Evolutionary conservation across 805 yeast genomes (phyloP), one percentile per base, ranked within the genome.

Genomic region (Cyberlindnera mississippiensis): DNA sequence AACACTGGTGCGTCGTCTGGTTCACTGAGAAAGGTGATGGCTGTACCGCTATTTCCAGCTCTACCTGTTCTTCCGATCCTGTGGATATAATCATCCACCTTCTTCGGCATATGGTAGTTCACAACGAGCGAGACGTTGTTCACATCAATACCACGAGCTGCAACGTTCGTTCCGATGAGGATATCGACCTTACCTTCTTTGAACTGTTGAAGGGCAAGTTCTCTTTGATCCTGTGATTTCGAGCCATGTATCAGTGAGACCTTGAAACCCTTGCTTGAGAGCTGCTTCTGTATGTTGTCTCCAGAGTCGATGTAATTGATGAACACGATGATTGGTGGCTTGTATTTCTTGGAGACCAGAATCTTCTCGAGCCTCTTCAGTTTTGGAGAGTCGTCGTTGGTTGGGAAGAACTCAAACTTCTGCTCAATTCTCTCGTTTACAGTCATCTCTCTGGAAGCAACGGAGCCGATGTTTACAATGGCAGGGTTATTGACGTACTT

Each of bases 1-100:
- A 42, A 46, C 5, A 54, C 40, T 7, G 44, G 44, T 2, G 75
- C 85, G 41, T 82, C 93, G 50, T 78, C 82, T 55, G 89, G 96
- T 37, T 85, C 74, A 41, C 76, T 78, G 48, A 89, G 60, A 49
- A 86, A 85, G 0, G 96, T 84, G 11, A 81, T 68, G 4, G 96
- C 83, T 9, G 74, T 69, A 34, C 99, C 99, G 6, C 59, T 59
- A 35, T 76, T 78, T 0, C 97, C 98, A 0, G 96, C 97, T 62
- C 99, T 77, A 29, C 98, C 99, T 0, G 99, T 91, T 65, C 99
- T 80, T 43, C 99, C 99, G 38, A 91, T 83, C 57, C 98, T 74
- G 63, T 91, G 99, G 15, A 91, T 76, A 53, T 89, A 91, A 45
- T 84, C 90, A 48, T 89, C 96, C 34, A 89, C 75, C 27, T 71